Conservation (phyloP, 176 grass and related monocot species). For the Oryza officinalis region DNA sequence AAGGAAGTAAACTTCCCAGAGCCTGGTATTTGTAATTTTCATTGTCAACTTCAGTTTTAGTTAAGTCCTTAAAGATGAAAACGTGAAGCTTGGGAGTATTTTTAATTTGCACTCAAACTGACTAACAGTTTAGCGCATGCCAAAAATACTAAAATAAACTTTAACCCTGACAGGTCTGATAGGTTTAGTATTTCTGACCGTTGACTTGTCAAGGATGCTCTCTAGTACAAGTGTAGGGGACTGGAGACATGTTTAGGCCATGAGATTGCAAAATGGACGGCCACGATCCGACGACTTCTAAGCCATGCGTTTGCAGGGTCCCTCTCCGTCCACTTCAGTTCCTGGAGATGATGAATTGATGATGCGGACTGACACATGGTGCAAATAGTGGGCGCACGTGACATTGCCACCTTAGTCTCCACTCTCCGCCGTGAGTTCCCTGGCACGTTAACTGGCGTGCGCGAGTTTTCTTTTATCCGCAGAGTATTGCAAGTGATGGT, state of each 20-base stretch:
- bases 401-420: not conserved
- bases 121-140: not conserved
- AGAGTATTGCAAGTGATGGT: not conserved
- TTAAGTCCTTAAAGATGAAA: not conserved
- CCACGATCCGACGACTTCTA: not conserved
- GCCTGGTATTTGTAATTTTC: not conserved
- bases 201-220: not conserved
- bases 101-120: not conserved
- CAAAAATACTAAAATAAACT: not conserved
- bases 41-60: not conserved
- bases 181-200: not conserved
- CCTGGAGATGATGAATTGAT: not conserved
- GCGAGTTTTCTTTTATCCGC: not conserved
- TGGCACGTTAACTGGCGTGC: not conserved
- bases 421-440: not conserved
- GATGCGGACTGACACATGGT: constrained; percentile 1
- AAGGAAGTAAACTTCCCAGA: not conserved
- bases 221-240: not conserved
- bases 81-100: not conserved
- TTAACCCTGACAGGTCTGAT: not conserved
- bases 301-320: not conserved
- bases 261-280: not conserved
- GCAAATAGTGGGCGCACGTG: constrained; percentile 22
- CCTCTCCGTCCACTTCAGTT: not conserved
- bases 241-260: not conserved